phyloP scores from a whole-genome alignment of 805 yeast species.

The Yamadazyma olivae region DNA sequence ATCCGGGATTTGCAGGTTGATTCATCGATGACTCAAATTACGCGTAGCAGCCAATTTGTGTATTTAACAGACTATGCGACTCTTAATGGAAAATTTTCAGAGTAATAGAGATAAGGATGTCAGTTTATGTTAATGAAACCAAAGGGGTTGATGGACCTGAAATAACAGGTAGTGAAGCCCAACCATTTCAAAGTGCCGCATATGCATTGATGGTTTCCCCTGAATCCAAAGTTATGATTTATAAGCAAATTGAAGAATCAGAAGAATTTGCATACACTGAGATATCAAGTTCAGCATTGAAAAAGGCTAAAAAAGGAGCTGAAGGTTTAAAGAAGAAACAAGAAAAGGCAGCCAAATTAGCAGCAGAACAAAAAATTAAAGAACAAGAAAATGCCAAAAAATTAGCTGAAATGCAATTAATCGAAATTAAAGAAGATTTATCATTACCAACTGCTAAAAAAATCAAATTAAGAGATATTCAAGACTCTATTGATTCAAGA shows the following conservation, averaged over 20 bases:
- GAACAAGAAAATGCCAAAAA: slow-evolving; percentile 63
- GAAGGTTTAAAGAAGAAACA: slow-evolving; percentile 84
- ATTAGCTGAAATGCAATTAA: slow-evolving; percentile 71
- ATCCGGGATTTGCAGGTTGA: too few relatives aligned
- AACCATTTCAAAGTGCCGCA: slow-evolving; percentile 82
- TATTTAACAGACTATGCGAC: too few relatives aligned
- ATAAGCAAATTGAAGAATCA: slow-evolving; percentile 55
- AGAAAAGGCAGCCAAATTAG: slow-evolving; percentile 60
- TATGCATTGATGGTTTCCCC: slow-evolving; percentile 62
- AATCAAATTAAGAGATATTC: slow-evolving; percentile 60
- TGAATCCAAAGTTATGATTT: slow-evolving; percentile 56
- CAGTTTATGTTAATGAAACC: slow-evolving; percentile 70
- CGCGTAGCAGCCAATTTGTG: too few relatives aligned
- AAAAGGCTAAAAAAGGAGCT: slow-evolving; percentile 95
- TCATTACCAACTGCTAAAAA: slow-evolving; percentile 67
- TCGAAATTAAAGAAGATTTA: slow-evolving; percentile 68
- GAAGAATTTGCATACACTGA: slow-evolving; percentile 59
- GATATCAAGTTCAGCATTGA: slow-evolving; percentile 86
- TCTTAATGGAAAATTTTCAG: too few relatives aligned
- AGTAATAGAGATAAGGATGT: slow-evolving; percentile 22
- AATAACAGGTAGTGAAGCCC: slow-evolving; percentile 58
- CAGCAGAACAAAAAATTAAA: slow-evolving; percentile 58
- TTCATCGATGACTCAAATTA: too few relatives aligned
- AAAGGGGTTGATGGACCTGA: slow-evolving; percentile 63
- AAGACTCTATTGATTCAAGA: slow-evolving; percentile 60